A percentile compares a stretch with the other conserved stretches of the same genome.
These are phyloP conservation scores for Cyberlindnera japonica DNA, from an alignment of 805 yeast species.

Conservation along the genomic window DNA sequence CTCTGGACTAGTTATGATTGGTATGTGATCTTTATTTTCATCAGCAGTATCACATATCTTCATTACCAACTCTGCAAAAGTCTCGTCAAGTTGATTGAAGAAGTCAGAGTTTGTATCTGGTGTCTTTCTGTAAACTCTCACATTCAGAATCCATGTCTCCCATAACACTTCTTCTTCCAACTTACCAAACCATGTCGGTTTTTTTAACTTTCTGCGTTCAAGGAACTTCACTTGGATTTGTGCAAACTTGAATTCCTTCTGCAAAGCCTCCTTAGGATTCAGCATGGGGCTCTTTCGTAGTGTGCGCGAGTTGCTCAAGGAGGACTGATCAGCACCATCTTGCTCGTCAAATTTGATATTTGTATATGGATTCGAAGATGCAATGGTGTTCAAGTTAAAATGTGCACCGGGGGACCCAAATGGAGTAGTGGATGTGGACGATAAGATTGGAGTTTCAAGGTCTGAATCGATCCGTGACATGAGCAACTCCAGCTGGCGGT, in stretches of 20 bases:
- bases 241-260: slow-evolving; percentile 26
- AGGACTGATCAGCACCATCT: slow-evolving; percentile 1
- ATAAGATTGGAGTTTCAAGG: slow-evolving; percentile 19
- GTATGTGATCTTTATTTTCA: slow-evolving; percentile 60
- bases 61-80: slow-evolving; percentile 20
- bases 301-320: slow-evolving; percentile 13
- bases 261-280: slow-evolving; percentile 15
- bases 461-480: slow-evolving; percentile 25
- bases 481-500: slow-evolving; percentile 33
- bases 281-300: slow-evolving; percentile 16
- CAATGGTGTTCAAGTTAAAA: slow-evolving; percentile 11
- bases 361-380: slow-evolving; percentile 17
- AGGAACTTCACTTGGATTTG: slow-evolving; percentile 37
- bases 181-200: slow-evolving; percentile 52
- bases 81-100: slow-evolving; percentile 5
- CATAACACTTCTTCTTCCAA: slow-evolving; percentile 48
- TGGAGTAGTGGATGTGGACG: slow-evolving; percentile 19
- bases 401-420: slow-evolving; percentile 24
- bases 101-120: slow-evolving; percentile 7
- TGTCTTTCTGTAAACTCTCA: slow-evolving; percentile 44
- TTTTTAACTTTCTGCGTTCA: slow-evolving; percentile 40
- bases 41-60: slow-evolving; percentile 45
- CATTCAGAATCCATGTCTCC: slow-evolving; percentile 66
- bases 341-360: slow-evolving; percentile 20
- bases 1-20: slow-evolving; percentile 67